Evolutionary conservation across 441 rosid genomes (phyloP).

Genomic region (Pelargonium australe): DNA sequence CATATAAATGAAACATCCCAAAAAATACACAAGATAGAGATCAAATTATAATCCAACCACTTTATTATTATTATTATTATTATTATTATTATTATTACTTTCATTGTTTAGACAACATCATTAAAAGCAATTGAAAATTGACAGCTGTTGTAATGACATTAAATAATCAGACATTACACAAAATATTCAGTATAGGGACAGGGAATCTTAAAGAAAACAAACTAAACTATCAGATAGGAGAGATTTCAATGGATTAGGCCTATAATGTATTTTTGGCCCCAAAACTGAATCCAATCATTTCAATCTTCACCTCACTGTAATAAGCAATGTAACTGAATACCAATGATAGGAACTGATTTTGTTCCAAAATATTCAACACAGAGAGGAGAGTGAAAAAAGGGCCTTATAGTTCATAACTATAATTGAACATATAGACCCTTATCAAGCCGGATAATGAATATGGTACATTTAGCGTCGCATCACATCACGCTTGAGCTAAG

Average conservation of each 20-base stretch:
- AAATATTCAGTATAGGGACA: too few relatives aligned
- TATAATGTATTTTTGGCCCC: too few relatives aligned
- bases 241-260: too few relatives aligned
- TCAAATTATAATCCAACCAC: too few relatives aligned
- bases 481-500: background rate
- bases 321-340: background rate
- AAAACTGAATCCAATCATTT: too few relatives aligned
- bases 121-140: too few relatives aligned
- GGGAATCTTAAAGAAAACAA: too few relatives aligned
- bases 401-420: background rate
- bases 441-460: conserved; percentile 9
- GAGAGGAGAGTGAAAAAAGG: background rate
- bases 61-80: background rate
- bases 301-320: background rate
- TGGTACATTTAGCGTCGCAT: conserved; percentile 27
- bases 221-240: too few relatives aligned
- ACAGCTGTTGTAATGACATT: too few relatives aligned
- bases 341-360: conserved; percentile 21
- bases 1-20: background rate
- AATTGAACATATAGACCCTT: conserved; percentile 14
- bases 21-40: background rate
- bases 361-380: conserved; percentile 21
- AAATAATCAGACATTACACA: too few relatives aligned
- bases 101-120: too few relatives aligned
- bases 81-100: too few relatives aligned